A percentile compares a stretch with the other conserved stretches of the same genome.
These are phyloP conservation scores for Plasmodium inui DNA, from an alignment of 169 alveolate genomes.

Conservation along the genomic window DNA sequence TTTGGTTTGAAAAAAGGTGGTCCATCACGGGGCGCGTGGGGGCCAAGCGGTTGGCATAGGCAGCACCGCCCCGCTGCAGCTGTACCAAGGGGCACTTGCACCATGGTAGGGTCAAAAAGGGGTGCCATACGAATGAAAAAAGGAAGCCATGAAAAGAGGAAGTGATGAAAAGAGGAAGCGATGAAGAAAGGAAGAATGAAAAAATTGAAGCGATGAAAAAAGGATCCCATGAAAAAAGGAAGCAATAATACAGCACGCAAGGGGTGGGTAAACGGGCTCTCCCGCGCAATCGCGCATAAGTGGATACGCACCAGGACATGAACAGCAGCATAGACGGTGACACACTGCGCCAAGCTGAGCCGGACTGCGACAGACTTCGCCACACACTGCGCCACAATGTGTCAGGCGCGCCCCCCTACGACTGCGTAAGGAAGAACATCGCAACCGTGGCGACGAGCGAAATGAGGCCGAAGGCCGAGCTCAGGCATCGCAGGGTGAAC, in stretches of 20 bases:
- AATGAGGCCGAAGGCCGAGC: slow-evolving; percentile 26
- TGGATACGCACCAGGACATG: not conserved
- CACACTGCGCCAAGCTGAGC: not conserved
- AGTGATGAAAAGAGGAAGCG: not conserved
- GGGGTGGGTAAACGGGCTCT: not conserved
- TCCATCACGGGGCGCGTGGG: not conserved
- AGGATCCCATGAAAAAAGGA: not conserved
- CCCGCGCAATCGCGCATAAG: too few relatives aligned
- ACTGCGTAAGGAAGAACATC: slow-evolving; percentile 8
- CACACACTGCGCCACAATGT: too few relatives aligned
- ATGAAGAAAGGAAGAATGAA: not conserved
- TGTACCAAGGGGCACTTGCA: not conserved
- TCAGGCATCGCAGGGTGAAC: slow-evolving; percentile 25
- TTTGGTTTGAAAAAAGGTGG: not conserved
- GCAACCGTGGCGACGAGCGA: slow-evolving; percentile 8
- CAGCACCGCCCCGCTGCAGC: not conserved
- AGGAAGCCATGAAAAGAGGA: not conserved
- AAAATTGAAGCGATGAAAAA: not conserved
- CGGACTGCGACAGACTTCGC: too few relatives aligned
- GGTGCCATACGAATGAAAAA: not conserved
- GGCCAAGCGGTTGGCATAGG: not conserved
- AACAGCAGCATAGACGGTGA: not conserved
- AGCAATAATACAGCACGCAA: not conserved
- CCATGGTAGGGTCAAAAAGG: not conserved
- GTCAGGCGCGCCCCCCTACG: not conserved